Percentiles rank a stretch among this genome's conserved stretches.
Evolutionary conservation across 2,329 filamentous ascomycete genomes (phyloP).

Genomic region (Calonectria pseudoturangicola): DNA sequence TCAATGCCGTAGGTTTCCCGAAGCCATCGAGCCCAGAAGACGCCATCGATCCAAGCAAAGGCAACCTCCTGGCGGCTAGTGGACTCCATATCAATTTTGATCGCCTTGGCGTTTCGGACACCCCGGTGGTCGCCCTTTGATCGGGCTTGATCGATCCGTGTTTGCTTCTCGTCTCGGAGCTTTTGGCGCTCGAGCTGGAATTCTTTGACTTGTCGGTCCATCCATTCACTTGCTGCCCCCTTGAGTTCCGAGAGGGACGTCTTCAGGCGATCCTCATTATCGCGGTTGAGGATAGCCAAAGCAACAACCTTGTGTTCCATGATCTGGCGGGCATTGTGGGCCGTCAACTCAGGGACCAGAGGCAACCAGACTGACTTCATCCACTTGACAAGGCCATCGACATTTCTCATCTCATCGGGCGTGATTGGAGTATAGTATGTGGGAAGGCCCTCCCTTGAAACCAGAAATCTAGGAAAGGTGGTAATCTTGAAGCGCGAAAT

Average conservation of each 20-base stretch:
- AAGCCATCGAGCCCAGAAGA: constrained; percentile 98
- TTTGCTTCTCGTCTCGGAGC: constrained; percentile 93
- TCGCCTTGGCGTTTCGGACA: constrained; percentile 89
- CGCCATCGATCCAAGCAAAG: constrained; percentile 97
- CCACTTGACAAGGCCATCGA: constrained; percentile 86
- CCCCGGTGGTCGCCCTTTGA: constrained; percentile 94
- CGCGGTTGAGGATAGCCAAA: constrained; percentile 88
- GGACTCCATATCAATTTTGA: constrained; percentile 92
- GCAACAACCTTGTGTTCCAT: constrained; percentile 98
- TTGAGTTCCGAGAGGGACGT: constrained; percentile 92
- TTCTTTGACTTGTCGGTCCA: constrained; percentile 93
- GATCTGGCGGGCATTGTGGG: constrained; percentile 92
- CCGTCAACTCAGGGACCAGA: constrained; percentile 94
- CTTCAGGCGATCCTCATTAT: constrained; percentile 86
- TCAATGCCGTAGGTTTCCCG: constrained; percentile 95
- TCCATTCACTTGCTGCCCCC: constrained; percentile 96
- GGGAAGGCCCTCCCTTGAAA: constrained; percentile 90
- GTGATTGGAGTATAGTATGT: constrained; percentile 93
- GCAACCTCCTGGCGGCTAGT: constrained; percentile 90
- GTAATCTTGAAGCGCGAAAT: constrained; percentile 93
- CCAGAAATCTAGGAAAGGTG: constrained; percentile 95
- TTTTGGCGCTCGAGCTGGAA: constrained; percentile 97
- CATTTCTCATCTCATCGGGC: constrained; percentile 94
- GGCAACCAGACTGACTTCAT: constrained; percentile 98
- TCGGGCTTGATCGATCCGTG: constrained; percentile 96